A percentile compares a stretch with the other conserved stretches of the same genome.
Evolutionary conservation across 257 asterid species (phyloP).

Genomic region (Lycium ferocissimum): DNA sequence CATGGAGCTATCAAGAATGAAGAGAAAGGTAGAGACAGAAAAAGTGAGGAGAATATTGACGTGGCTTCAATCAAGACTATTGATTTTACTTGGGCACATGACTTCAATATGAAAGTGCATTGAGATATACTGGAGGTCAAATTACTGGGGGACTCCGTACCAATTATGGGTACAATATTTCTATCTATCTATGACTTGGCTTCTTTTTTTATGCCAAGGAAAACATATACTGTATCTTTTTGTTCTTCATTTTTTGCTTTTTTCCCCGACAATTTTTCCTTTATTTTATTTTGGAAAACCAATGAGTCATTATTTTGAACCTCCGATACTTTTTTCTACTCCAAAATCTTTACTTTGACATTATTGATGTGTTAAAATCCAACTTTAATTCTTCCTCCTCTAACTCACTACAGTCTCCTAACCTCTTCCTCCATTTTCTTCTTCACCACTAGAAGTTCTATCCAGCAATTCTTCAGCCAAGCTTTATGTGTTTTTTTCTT

Average conservation of each 20-base stretch:
- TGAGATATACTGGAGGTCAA: too few species aligned
- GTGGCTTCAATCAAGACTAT: too few species aligned
- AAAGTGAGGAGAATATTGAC: too few species aligned
- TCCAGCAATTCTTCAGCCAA: not conserved
- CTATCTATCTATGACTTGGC: not conserved
- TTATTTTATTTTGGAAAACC: not conserved
- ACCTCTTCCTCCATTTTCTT: not conserved
- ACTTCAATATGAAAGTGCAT: too few species aligned
- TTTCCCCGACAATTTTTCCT: not conserved
- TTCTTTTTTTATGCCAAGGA: not conserved
- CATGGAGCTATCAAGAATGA: too few species aligned
- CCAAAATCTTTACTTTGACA: not conserved
- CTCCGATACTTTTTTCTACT: not conserved
- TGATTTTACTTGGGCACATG: too few species aligned
- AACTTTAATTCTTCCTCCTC: not conserved
- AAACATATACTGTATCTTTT: not conserved
- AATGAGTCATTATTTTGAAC: constrained; percentile 1
- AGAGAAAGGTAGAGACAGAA: too few species aligned
- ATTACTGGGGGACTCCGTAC: too few species aligned
- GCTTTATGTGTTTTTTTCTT: not conserved
- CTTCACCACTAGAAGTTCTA: not conserved
- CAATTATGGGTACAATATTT: too few species aligned
- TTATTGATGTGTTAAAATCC: not conserved
- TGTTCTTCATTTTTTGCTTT: not conserved
- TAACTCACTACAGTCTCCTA: not conserved